These are phyloP conservation scores for Heliocybe sulcata DNA, from an alignment of 1,284 basidiomycete genomes.

Conservation along the genomic window DNA sequence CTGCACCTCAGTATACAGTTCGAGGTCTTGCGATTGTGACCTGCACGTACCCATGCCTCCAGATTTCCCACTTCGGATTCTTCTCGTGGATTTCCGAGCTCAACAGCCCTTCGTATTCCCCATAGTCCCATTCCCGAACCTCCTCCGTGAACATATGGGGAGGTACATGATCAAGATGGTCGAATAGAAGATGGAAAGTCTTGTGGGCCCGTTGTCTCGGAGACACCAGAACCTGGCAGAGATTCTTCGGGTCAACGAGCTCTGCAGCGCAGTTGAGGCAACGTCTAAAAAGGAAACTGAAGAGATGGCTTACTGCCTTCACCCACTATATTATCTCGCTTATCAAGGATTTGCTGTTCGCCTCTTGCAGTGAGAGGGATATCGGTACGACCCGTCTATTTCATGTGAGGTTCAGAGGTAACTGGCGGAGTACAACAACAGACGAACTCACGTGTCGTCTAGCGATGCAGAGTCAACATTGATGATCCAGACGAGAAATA, in stretches of 20 bases:
- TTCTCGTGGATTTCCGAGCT: constrained; percentile 66
- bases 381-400: constrained; percentile 81
- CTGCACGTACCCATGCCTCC: constrained; percentile 64
- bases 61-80: constrained; percentile 72
- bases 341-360: constrained; percentile 63
- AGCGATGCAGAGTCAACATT: constrained; percentile 4
- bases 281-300: neutral
- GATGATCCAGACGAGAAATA: constrained; percentile 7
- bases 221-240: constrained; percentile 77
- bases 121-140: constrained; percentile 85
- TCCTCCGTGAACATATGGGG: constrained; percentile 56
- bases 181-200: constrained; percentile 81
- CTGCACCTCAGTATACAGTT: neutral
- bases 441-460: constrained; percentile 65
- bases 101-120: constrained; percentile 81
- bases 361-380: constrained; percentile 83
- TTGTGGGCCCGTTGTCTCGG: constrained; percentile 78
- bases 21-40: neutral
- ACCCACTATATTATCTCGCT: constrained; percentile 66
- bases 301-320: constrained; percentile 57
- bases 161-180: constrained; percentile 42
- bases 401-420: constrained; percentile 3
- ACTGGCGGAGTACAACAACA: neutral
- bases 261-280: constrained; percentile 34
- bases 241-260: constrained; percentile 71